Evolutionary conservation across 169 alveolate species (phyloP).

Genomic region (Perkinsus marinus): DNA sequence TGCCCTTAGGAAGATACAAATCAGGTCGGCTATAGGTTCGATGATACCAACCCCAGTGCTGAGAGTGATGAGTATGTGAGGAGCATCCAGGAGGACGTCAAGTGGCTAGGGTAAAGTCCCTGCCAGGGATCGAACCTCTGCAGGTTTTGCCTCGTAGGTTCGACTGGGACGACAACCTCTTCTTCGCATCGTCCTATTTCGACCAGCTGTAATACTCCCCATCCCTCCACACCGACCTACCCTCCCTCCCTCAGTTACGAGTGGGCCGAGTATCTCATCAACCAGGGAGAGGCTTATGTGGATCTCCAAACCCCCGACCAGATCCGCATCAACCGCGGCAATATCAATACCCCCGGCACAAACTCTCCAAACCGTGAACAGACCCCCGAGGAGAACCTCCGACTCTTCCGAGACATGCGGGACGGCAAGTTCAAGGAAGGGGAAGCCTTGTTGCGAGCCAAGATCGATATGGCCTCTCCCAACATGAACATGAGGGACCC

Average conservation of each 20-base stretch:
- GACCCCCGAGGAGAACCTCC: slow-evolving; percentile 83
- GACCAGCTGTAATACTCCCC: slow-evolving; percentile 56
- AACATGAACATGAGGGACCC: slow-evolving; percentile 98
- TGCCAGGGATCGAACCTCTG: background rate
- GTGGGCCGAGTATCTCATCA: slow-evolving; percentile 85
- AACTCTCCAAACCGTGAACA: slow-evolving; percentile 82
- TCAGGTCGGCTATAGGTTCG: slow-evolving; percentile 49
- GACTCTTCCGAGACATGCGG: slow-evolving; percentile 85
- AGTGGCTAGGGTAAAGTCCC: slow-evolving; percentile 83
- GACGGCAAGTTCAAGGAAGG: slow-evolving; percentile 87
- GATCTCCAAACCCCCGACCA: slow-evolving; percentile 85
- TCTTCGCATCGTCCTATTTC: slow-evolving; percentile 93
- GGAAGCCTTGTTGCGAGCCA: slow-evolving; percentile 86
- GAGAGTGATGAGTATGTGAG: slow-evolving; percentile 88
- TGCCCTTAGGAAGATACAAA: too few relatives aligned
- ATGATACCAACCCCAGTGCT: slow-evolving; percentile 97
- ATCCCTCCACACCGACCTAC: background rate
- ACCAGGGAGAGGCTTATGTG: slow-evolving; percentile 91
- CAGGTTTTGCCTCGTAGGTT: background rate
- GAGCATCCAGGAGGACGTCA: slow-evolving; percentile 69
- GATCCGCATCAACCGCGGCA: slow-evolving; percentile 71
- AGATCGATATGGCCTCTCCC: slow-evolving; percentile 89
- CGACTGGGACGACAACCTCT: slow-evolving; percentile 80
- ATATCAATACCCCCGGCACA: slow-evolving; percentile 57
- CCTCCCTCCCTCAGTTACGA: slow-evolving; percentile 32